Base-by-base conservation (phyloP, 2,329 filamentous ascomycete genomes). In the Leptographium galeiforme region DNA sequence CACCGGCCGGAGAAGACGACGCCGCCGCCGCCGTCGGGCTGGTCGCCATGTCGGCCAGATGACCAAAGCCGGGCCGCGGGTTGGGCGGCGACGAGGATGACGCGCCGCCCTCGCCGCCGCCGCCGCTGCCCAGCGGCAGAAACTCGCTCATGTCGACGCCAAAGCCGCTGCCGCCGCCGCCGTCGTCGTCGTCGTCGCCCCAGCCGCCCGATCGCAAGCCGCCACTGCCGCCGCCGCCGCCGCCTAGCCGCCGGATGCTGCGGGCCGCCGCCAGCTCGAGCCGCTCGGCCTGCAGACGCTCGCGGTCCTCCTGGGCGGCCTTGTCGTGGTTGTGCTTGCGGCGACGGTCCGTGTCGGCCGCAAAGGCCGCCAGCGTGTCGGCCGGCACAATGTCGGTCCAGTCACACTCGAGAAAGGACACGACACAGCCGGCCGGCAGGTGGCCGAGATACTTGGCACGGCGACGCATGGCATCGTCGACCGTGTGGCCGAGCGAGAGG, bases 371-470 rank as follows among this genome's bases (percentile, higher is more conserved):
- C n/a, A 96, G 72, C 4, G 87, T 77, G 50, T 87, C 84, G 1
- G 82, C 75, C 4, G 82, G 77, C 6, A 96, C 87, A 40, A 93
- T 87, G 59, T 95, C 89, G 4, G 87, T 89, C 90, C 90, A 96
- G 66, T 96, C 89, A 63, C 90, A 96, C 68, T 96, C 90, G 1
- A 96, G 68, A 62, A 95, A 95, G 59, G 78, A 89, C 44, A 96
- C 87, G 59, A 95, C 85, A 65, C 89, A 95, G n/a, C 90, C 90
- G 50, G 86, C 82, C 0, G 90, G 90, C 7, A 96, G 75, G 66
- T 96, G 90, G 1, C 81, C 81, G 4, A 96, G 76, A 59, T 95
- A 96, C 65, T 93, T 95, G 53, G 87, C 83, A 36, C 89, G 80
- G 64, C 86, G 89, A 48, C 90, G 81, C 52, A 95, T 67, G 16